These are phyloP conservation scores for Fomitopsis schrenkii DNA, from an alignment of 1,284 basidiomycete genomes.

Conservation along the genomic window DNA sequence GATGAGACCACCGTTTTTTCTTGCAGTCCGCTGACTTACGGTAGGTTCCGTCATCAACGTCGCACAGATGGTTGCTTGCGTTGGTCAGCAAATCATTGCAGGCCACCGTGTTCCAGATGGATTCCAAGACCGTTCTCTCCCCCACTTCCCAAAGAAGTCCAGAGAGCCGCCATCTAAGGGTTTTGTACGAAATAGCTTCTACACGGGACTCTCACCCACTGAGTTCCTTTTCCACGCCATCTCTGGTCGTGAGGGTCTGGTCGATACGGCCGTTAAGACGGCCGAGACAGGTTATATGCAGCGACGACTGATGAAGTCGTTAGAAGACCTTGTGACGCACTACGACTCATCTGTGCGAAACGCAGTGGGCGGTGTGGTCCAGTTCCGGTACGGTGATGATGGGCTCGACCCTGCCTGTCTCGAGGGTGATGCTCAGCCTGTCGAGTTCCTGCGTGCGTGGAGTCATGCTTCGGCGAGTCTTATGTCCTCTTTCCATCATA, in stretches of 20 bases:
- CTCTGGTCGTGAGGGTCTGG: constrained; percentile 96
- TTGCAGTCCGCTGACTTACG: not conserved
- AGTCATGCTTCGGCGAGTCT: constrained; percentile 75
- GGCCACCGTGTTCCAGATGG: constrained; percentile 98
- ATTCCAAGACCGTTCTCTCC: constrained; percentile 98
- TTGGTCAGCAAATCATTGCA: constrained; percentile 98
- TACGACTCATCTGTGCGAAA: constrained; percentile 98
- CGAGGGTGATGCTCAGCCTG: constrained; percentile 91
- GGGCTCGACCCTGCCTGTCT: constrained; percentile 95
- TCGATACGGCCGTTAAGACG: constrained; percentile 99
- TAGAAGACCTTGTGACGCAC: constrained; percentile 96
- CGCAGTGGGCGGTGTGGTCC: constrained; percentile 94
- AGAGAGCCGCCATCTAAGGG: constrained; percentile 97
- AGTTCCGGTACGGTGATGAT: constrained; percentile 97
- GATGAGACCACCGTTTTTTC: not conserved
- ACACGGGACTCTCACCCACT: constrained; percentile 89
- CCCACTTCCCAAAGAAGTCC: constrained; percentile 98
- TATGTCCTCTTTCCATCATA: not conserved
- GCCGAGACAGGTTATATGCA: constrained; percentile 99
- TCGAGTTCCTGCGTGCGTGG: constrained; percentile 89
- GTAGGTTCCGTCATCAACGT: constrained; percentile 98
- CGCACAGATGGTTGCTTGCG: constrained; percentile 99
- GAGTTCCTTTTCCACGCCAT: constrained; percentile 99
- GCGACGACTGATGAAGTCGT: constrained; percentile 96
- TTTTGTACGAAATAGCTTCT: constrained; percentile 98